Evolutionary conservation across 164 flowering plant genomes (phyloP), one percentile per base, ranked within the genome.

Genomic region (Chimonanthus praecox): DNA sequence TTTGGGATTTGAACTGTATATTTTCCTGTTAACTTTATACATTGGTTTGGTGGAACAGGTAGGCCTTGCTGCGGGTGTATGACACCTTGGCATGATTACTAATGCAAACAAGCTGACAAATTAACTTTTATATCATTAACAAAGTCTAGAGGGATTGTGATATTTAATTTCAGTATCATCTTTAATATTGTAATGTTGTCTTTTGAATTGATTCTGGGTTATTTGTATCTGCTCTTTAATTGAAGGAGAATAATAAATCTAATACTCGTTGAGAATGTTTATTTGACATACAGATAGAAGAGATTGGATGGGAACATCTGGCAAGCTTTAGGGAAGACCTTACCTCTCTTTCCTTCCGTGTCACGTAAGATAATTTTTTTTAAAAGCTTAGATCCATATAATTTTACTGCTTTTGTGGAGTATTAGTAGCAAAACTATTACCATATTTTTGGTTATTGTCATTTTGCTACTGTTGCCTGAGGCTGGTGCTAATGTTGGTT

Each of bases 281-380:
- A 33, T 71, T 67, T 48, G n/a, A 8, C 58, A 3, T 77, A 33
- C 85, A 91, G 93, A 84, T 91, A 71, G 96, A 91, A 87, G 96
- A 88, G 80, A 81, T 91, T 75, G 96, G 96, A 80, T 89, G 93
- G 96, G 88, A 88, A 73, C 85, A 86, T 75, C 79, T 91, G 18
- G 84, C 83, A 71, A 81, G 74, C 64, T 69, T 85, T 72, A 80
- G 75, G 51, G 86, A 82, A 58, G 87, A 87, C 81, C 72, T 91
- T 65, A 79, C 80, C 18, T 82, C 73, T 74, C 80, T 91, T 64
- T 86, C 83, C 77, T 87, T 91, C 65, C 86, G 84, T 7, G 67
- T 87, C 78, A 45, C 80, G 93, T 89, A 85, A 87, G 90, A 54
- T 72, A 58, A 69, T 49, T 2, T 3, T 21, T 20, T 48, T 33